These are phyloP conservation scores for Colletotrichum sidae DNA, from an alignment of 2,329 filamentous ascomycete genomes.

Conservation along the genomic window DNA sequence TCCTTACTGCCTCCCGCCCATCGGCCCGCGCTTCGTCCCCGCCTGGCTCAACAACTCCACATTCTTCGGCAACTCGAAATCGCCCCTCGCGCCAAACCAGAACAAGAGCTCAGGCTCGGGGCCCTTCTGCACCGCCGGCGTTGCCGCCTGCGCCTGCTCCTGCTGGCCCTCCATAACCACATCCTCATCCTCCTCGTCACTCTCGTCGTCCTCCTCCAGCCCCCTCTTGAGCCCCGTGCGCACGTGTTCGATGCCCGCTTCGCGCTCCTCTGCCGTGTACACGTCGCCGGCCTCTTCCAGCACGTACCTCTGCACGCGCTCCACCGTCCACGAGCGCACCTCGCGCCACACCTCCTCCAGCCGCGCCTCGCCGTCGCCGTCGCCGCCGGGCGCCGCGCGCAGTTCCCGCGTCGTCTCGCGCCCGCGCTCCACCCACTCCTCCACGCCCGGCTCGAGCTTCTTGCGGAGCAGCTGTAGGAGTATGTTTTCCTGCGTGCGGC, in stretches of 20 bases:
- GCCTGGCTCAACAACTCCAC: constrained; percentile 55
- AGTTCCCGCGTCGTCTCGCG: constrained; percentile 56
- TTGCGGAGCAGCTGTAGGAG: constrained; percentile 81
- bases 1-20: constrained; percentile 16
- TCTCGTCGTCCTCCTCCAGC: constrained; percentile 62
- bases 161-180: constrained; percentile 48
- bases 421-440: constrained; percentile 77
- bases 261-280: constrained; percentile 79
- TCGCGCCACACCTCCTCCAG: constrained; percentile 69
- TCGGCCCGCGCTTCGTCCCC: constrained; percentile 37
- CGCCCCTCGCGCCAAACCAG: constrained; percentile 58
- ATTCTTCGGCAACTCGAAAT: constrained; percentile 58
- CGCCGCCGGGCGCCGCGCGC: constrained; percentile 35
- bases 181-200: constrained; percentile 68
- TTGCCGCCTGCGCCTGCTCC: constrained; percentile 41
- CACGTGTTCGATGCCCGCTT: constrained; percentile 74
- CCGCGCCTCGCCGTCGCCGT: constrained; percentile 55
- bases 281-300: constrained; percentile 64
- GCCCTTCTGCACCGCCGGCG: constrained; percentile 43
- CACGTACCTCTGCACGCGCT: constrained; percentile 55
- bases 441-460: constrained; percentile 83
- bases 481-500: constrained; percentile 73
- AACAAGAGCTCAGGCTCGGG: constrained; percentile 60
- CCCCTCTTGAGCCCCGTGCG: constrained; percentile 75
- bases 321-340: constrained; percentile 54